Evolutionary conservation across 768 basidiomycete genomes (phyloP), one percentile per base, ranked within the genome.

Genomic region (Rhodotorula taiwanensis): DNA sequence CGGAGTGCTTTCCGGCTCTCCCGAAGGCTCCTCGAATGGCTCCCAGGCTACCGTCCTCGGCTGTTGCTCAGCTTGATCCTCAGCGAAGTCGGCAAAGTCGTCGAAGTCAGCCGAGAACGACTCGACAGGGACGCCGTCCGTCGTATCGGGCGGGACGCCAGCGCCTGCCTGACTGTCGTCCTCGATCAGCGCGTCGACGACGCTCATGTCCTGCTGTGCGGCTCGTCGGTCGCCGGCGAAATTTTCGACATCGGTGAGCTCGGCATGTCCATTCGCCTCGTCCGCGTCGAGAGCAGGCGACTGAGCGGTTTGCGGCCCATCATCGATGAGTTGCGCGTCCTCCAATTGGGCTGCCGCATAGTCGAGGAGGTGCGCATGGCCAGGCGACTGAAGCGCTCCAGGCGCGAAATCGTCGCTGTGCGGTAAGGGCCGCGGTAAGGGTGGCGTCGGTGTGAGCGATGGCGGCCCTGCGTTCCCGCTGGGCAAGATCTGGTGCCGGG

Each of bases 11-110:
- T 21, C 8, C 28, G 25, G 48, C 27, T 30, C 21, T 28, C 34
- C 34, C 5, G n/a, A n/a, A 9, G 49, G 58, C 15, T 60, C 58
- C 51, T 60, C 58, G 43, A 52, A 52, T 33, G 51, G 58, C 43
- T 60, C 58, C 57, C 57, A 58, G 44, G 11, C 28, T 4, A 6
- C 4, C 48, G 47, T 33, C 33, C 16, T n/a, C 30, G 13, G 20
- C 34, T 23, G 18, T n/a, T 52, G 20, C 13, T 9, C 23, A n/a
- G 23, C 50, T 28, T 34, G 60, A 8, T 39, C 53, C n/a, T 49
- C 44, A 28, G 58, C 49, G 43, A 64, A 50, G 4, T 41, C 48
- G 1, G 33, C 52, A 45, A 55, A 50, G 43, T 62, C 65, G 53
- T 62, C 59, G 39, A 47, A 15, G 8, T 51, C 51, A 34, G 39